Evolutionary conservation across 2,329 filamentous ascomycete species (phyloP), one percentile per base, ranked within the genome.

Genomic region (Fusarium anguioides): DNA sequence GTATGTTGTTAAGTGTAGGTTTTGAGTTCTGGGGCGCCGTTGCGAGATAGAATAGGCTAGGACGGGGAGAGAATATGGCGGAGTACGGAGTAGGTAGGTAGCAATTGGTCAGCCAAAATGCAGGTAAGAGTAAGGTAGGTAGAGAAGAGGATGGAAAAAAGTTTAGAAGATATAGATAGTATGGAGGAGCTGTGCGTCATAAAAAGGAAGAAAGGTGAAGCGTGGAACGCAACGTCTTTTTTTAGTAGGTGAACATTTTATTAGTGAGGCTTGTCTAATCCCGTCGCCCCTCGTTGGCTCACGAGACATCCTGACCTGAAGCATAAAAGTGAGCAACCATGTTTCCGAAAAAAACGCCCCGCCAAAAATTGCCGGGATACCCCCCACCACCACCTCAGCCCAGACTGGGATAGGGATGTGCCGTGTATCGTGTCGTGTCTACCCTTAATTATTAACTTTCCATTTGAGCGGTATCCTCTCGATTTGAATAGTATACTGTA

Each of bases 191-290:
- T 47, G n/a, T 21, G 41, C 29, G 48, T 48, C 39, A 60, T 54
- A 45, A 53, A 42, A 29, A 27, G 26, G 51, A 42, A 51, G 17
- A 23, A 39, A 50, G 51, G 15, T 40, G 35, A 54, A 54, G 51
- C 42, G 46, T n/a, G 24, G n/a, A 50, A 55, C 27, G 41, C 27
- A 40, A 61, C 58, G 56, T 61, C 58, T 55, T 61, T 61, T 61
- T 61, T 46, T 52, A 40, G 31, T 52, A 40, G 31, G 36, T 39
- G 18, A 29, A 39, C 50, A 27, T 15, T 46, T 57, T 26, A 10
- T 64, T 60, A 60, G 57, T 56, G 60, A 68, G 53, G 65, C 60
- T 64, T 69, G 62, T 52, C 56, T 69, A 69, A 72, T 69, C 35
- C 35, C 55, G 53, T 59, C 42, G 60, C 58, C 64, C 56, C 66